phyloP scores from a whole-genome alignment of 148 eudicot species.

The Rhododendron molle region DNA sequence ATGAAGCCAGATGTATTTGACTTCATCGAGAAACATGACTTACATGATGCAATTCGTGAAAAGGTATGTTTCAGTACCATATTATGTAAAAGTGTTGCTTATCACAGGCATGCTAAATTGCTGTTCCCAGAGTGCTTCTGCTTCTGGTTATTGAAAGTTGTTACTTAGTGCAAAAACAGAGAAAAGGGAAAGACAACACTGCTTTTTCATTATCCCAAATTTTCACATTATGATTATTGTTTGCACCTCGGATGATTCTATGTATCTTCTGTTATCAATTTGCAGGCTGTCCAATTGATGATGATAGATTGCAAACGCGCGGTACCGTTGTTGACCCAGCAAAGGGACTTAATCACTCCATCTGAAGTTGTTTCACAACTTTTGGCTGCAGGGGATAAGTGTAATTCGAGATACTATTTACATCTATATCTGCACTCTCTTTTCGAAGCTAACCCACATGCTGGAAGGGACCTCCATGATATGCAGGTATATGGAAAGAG shows the following conservation, averaged over 20 bases:
- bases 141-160: neutral
- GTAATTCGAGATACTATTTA: slow-evolving; percentile 63
- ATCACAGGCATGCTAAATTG: neutral
- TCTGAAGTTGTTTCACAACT: slow-evolving; percentile 86
- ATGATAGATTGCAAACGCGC: slow-evolving; percentile 79
- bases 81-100: neutral
- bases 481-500: slow-evolving; percentile 64
- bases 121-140: neutral
- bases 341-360: slow-evolving; percentile 68
- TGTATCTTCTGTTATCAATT: slow-evolving; percentile 2
- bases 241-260: neutral
- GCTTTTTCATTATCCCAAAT: neutral
- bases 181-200: neutral
- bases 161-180: neutral
- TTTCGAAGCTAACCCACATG: slow-evolving; percentile 81
- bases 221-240: neutral
- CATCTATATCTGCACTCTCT: slow-evolving; percentile 71
- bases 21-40: slow-evolving; percentile 85
- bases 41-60: slow-evolving; percentile 79
- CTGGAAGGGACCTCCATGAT: slow-evolving; percentile 92
- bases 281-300: slow-evolving; percentile 90
- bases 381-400: slow-evolving; percentile 53
- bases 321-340: slow-evolving; percentile 64
- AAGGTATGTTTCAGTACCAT: slow-evolving; percentile 50
- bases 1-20: slow-evolving; percentile 85